These are phyloP conservation scores for Eragrostis curvula DNA, from an alignment of 176 grass and related monocot species.

Conservation along the genomic window DNA sequence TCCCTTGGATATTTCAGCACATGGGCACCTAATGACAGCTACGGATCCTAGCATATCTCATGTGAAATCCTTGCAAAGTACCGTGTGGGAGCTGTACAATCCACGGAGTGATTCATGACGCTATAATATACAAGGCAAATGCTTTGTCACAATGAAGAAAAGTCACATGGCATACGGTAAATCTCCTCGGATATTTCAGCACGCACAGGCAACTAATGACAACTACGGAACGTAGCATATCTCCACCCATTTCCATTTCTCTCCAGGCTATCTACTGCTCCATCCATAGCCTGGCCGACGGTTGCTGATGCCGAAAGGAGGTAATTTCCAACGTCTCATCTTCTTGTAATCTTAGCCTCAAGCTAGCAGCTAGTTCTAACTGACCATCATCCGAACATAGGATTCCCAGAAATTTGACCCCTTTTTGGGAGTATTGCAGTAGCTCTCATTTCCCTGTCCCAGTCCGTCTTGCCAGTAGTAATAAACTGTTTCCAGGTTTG, in stretches of 20 bases:
- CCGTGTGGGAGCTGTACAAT: not conserved
- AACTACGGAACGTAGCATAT: not conserved
- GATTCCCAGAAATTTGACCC: not conserved
- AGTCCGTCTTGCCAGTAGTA: not conserved
- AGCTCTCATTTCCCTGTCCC: not conserved
- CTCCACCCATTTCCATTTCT: not conserved
- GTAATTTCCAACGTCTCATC: not conserved
- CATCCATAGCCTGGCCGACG: not conserved
- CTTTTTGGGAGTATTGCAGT: not conserved
- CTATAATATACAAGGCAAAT: not conserved
- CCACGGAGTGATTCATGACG: not conserved
- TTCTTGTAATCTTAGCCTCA: constrained; percentile 16
- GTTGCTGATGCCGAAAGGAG: not conserved
- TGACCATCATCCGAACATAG: not conserved
- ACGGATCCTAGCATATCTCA: not conserved
- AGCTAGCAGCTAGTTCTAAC: too few relatives aligned
- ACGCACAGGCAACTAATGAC: not conserved
- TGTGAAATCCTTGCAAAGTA: not conserved
- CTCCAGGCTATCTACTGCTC: not conserved
- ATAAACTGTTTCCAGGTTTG: constrained; percentile 10
- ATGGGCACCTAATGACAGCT: not conserved
- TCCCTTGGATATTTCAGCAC: not conserved
- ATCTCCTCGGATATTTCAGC: not conserved
- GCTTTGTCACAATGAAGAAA: not conserved
- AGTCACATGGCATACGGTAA: not conserved